Evolutionary conservation across 148 eudicot genomes (phyloP), one percentile per base, ranked within the genome.

Genomic region (Rhododendron ovatum): DNA sequence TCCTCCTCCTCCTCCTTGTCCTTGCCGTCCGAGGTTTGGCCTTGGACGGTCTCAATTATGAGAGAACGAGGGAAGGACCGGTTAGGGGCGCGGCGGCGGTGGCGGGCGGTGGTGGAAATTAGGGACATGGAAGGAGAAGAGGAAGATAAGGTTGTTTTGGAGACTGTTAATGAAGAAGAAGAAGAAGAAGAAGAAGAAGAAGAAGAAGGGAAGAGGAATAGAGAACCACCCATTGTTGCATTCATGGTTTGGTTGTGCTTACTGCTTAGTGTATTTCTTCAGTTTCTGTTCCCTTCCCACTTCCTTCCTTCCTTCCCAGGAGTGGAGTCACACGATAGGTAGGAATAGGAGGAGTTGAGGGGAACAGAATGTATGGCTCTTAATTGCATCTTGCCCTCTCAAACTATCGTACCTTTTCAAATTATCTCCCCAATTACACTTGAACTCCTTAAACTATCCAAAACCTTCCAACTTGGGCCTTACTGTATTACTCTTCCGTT

Each of bases 31-130:
- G 82, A 50, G 20, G 78, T 37, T 83, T 88, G 88, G 84, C 88
- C 87, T 77, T 89, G 86, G 61, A 75, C 83, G 84, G 87, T 86
- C 50, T 91, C 91, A 80, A 87, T 87, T 37, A 76, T 74, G 51
- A 88, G 79, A 69, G 91, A 89, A 37, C 80, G 59, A 82, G 82
- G 50, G 75, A 77, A 88, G 47, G 59, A 43, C 13, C 82, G 75
- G 75, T 39, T 88, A 18, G 81, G 48, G 81, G 22, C 75, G 43
- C 85, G 41, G 85, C 80, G 8, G 80, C 85, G 24, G 17, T 15
- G 48, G 50, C 4, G 33, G 73, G 33, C 7, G 50, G 85, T 26
- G 12, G 26, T 43, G 12, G 26, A 10, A 67, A 17, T 71, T 18
- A 79, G 80, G 80, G 53, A 69, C 43, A 47, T 2, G 59, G 53